Evolutionary conservation across 768 basidiomycete genomes (phyloP), one percentile per base, ranked within the genome.

Genomic region (Lactarius vividus): DNA sequence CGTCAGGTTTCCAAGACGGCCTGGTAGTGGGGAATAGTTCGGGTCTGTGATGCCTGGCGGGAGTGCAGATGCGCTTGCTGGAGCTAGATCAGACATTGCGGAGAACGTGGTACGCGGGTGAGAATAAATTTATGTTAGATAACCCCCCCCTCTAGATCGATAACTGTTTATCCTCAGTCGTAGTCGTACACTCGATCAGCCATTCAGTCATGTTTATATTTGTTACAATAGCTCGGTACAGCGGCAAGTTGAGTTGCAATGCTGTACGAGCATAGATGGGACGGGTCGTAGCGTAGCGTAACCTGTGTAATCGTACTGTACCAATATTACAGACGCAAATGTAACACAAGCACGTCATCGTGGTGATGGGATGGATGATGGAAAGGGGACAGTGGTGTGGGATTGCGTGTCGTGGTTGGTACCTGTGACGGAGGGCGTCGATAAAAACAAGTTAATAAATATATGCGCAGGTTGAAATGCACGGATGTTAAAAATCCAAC

Each of bases 1-100:
- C 1, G 84, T 83, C 71, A 95, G 82, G 75, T 94, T 93, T n/a
- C 93, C 93, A 44, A 92, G 77, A 35, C 87, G 82, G 18, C 93
- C 92, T 23, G 91, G 87, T 1, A 79, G 78, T 15, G 89, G 88
- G 71, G 79, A 84, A 75, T 86, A 89, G 74, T 82, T 82, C 20
- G 85, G 82, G 75, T 88, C 83, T 3, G 86, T 86, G 66, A 87
- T 77, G 63, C 85, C 85, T 40, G 77, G 77, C 20, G 86, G 85
- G 73, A 87, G 77, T 1, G 82, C 77, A 52, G 83, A 84, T 59
- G 81, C 85, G 74, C 78, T 84, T 58, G 84, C 85, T 23, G 79
- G 75, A 33, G 66, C 28, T 9, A 52, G 42, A 23, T 23, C 15
- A 3, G 52, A 44, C 55, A 54, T 61, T 55, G 63, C 18, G 31